Base-by-base conservation (phyloP, 805 yeast genomes). In the Saccharomycopsis selenospora region DNA sequence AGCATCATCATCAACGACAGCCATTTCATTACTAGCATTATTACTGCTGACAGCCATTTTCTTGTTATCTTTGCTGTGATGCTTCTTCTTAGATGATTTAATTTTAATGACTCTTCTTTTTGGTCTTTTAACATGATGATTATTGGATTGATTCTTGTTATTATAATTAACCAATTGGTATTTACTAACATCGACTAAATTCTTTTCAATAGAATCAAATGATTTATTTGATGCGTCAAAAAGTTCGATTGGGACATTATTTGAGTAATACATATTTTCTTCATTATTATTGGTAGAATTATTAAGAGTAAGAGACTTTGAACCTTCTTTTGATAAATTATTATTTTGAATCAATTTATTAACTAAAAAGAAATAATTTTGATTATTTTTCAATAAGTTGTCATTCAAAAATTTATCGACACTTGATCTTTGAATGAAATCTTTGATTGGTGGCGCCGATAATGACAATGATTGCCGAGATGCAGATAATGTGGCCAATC, bases 391-490 rank as follows among this genome's bases (percentile, higher is more conserved):
- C 43, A 40, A 26, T 18, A 42, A n/a, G 30, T 51, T 45, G 18
- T 46, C 48, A 27, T 42, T 46, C 29, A 52, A 29, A 20, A 28
- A 52, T 20, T 44, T 46, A 45, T 61, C 77, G 62, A 66, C 69
- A 63, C 69, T 66, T 22, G 81, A 75, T 52, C 88, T 67, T 56
- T 77, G 82, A 17, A 81, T 71, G 2, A 79, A 73, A 52, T 76
- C 78, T 24, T 70, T 72, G 53, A 83, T 73, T 27, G 70, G 67
- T 3, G 85, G 80, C 0, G 85, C 73, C 23, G 76, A 71, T 43
- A 91, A 63, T n/a, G 85, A 78, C 52, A 91, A 70, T 0, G 97
- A 86, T 55, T 85, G 88, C 54, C 96, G 76, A 1, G 91, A 80
- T 13, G 82, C 77, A 43, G 79, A 76, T 50, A 91, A 67, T 3